These are phyloP conservation scores for Cryptococcus sp. DNA, from an alignment of 1,284 basidiomycete genomes.

Conservation along the genomic window DNA sequence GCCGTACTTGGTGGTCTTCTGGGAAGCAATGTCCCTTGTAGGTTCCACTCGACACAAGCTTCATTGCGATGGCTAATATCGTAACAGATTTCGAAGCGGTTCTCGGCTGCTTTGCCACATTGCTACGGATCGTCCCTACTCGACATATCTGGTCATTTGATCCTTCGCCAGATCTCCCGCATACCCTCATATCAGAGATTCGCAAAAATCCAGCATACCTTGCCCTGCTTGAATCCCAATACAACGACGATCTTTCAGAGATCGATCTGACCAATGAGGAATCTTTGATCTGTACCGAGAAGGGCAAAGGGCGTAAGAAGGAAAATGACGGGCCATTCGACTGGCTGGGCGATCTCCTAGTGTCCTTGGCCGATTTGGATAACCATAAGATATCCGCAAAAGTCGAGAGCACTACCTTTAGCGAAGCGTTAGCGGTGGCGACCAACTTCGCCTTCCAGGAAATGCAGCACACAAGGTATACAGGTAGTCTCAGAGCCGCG, in stretches of 20 bases:
- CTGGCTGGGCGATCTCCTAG: constrained; percentile 43
- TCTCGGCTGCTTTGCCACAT: constrained; percentile 54
- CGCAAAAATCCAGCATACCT: constrained; percentile 71
- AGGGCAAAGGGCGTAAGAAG: constrained; percentile 30
- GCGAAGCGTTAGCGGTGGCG: constrained; percentile 67
- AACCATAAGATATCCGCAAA: background rate
- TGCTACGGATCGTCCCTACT: constrained; percentile 62
- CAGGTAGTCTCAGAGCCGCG: constrained; percentile 58
- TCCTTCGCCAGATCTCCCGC: constrained; percentile 57
- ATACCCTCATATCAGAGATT: constrained; percentile 75
- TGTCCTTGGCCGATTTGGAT: constrained; percentile 32
- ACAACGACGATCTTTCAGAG: background rate
- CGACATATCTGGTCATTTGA: constrained; percentile 69
- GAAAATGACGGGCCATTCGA: constrained; percentile 16
- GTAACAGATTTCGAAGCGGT: constrained; percentile 65
- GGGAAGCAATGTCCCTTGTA: constrained; percentile 27
- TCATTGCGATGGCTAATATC: constrained; percentile 34
- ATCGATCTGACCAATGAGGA: background rate
- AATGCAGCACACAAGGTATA: constrained; percentile 71
- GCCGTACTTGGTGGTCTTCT: constrained; percentile 51
- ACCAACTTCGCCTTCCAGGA: constrained; percentile 73
- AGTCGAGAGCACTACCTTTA: constrained; percentile 58
- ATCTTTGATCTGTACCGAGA: background rate
- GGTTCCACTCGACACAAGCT: constrained; percentile 46
- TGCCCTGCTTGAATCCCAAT: constrained; percentile 54